Base-by-base conservation (phyloP, 345 rosid genomes). In the Excoecaria cochinchinensis region DNA sequence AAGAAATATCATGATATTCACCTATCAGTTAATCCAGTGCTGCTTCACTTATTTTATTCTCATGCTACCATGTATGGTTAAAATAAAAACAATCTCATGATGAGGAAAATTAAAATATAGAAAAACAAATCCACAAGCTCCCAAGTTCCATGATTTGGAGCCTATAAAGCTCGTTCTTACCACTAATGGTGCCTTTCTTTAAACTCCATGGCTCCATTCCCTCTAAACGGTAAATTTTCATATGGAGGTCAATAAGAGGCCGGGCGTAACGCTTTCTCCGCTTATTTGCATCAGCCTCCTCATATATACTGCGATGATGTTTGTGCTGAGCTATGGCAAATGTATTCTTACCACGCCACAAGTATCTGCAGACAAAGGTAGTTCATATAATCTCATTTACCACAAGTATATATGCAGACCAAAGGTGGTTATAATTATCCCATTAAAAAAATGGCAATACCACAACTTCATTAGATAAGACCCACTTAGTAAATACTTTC, bases 221-320 rank as follows among this genome's bases (percentile, higher is more conserved):
- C 82, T 93, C 97, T 6, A 84, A 87, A 24, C 84, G 75, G 80
- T 96, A 96, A 73, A 96, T 96, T 82, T 90, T 96, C 98, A 96
- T 89, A n/a, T 93, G 98, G 73, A 89, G 95, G 86, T 93, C 97
- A 73, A 93, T 90, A 44, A 96, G 91, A 73, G 97, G 98, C 56
- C 97, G 89, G 55, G 99, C 98, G 67, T 93, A 90, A 66, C 94
- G 87, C 85, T 93, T 93, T 84, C 97, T 90, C 72, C 95, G 83
- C 86, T 96, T 96, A 83, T 93, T 93, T 74, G 97, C 92, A 85
- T 93, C 98, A 56, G 98, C 98, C 85, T 93, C 98, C 84, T 96
- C 99, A 19, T 96, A 93, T 83, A 93, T 85, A 71, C 81, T 89
- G 67, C 76, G 87, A 77, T 90, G 97, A 82, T 91, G 97, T 83